Percentiles rank a stretch among this genome's conserved stretches.
These are phyloP conservation scores for Thielaviopsis musarum DNA, from an alignment of 2,329 filamentous ascomycete genomes.

Conservation along the genomic window DNA sequence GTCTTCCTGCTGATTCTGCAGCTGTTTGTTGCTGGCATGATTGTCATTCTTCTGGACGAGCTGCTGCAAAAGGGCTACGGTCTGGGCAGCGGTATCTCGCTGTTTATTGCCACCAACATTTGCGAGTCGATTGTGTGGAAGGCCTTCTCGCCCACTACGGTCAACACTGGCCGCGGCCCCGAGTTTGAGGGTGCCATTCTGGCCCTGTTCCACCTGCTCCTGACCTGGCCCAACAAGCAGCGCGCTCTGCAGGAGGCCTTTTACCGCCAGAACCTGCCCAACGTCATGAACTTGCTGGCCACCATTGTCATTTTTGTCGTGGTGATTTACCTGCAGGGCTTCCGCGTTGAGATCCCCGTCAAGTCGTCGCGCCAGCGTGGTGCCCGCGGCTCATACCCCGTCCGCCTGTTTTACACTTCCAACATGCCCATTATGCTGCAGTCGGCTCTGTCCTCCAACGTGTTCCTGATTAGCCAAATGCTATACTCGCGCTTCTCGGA, in stretches of 20 bases:
- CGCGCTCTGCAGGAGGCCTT: constrained; percentile 96
- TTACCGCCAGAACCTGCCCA: constrained; percentile 97
- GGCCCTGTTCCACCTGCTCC: constrained; percentile 88
- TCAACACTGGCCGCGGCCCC: constrained; percentile 97
- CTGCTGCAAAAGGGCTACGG: constrained; percentile 98
- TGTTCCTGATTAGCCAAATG: constrained; percentile 99
- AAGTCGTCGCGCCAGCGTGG: constrained; percentile 98
- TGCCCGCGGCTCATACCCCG: constrained; percentile 92
- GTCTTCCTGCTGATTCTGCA: constrained; percentile 97
- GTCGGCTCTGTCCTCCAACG: constrained; percentile 94
- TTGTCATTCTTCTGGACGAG: constrained; percentile 98
- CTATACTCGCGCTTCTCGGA: constrained; percentile 97
- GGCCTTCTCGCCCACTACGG: constrained; percentile 96
- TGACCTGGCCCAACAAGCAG: constrained; percentile 99
- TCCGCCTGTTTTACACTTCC: constrained; percentile 98
- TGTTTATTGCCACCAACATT: constrained; percentile 99
- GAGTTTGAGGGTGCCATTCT: constrained; percentile 99
- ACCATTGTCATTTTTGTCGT: constrained; percentile 87
- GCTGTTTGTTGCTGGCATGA: constrained; percentile 91
- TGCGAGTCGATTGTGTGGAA: constrained; percentile 99
- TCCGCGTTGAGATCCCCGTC: constrained; percentile 99
- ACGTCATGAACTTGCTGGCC: constrained; percentile 96
- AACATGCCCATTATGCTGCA: constrained; percentile 99
- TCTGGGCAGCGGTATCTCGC: constrained; percentile 93
- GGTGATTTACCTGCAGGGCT: constrained; percentile 97